phyloP scores from a whole-genome alignment of 495 filamentous ascomycete species.

The Hypoxylon fuscum region DNA sequence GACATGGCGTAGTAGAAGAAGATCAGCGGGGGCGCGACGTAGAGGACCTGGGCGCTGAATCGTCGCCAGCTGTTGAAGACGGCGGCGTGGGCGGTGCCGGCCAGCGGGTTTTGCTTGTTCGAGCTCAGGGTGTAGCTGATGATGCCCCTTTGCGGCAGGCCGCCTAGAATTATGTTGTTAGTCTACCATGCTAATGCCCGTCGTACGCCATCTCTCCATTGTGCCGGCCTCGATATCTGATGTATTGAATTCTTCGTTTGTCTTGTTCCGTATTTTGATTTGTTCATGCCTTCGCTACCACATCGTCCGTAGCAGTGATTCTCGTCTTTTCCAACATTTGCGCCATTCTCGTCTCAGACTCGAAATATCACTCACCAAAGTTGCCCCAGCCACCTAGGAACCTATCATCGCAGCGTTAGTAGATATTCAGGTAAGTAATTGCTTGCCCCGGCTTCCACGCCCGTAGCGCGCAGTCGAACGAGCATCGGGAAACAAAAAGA shows the following conservation, averaged over 20 bases:
- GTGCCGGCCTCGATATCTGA: slow-evolving; percentile 4
- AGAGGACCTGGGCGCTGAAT: slow-evolving; percentile 75
- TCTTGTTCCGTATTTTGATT: background rate
- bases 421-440: background rate
- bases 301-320: background rate
- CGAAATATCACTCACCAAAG: slow-evolving; percentile 71
- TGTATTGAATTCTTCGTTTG: background rate
- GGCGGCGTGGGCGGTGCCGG: slow-evolving; percentile 63
- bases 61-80: slow-evolving; percentile 72
- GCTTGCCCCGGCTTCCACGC: background rate
- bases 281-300: background rate
- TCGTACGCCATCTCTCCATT: slow-evolving; percentile 32
- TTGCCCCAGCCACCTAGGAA: slow-evolving; percentile 87
- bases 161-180: slow-evolving; percentile 47
- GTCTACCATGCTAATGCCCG: slow-evolving; percentile 41
- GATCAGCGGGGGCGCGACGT: slow-evolving; percentile 80
- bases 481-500: slow-evolving; percentile 33
- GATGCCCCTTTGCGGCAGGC: slow-evolving; percentile 65
- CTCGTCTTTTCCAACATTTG: background rate
- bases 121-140: slow-evolving; percentile 59
- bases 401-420: slow-evolving; percentile 63
- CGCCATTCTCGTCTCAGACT: background rate
- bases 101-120: slow-evolving; percentile 66
- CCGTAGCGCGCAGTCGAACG: slow-evolving; percentile 1
- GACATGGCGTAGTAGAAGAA: slow-evolving; percentile 79